Percentiles rank a stretch among this genome's conserved stretches.
Conservation (phyloP, 139 green algal genomes). For the Helicosporidium sp. region DNA sequence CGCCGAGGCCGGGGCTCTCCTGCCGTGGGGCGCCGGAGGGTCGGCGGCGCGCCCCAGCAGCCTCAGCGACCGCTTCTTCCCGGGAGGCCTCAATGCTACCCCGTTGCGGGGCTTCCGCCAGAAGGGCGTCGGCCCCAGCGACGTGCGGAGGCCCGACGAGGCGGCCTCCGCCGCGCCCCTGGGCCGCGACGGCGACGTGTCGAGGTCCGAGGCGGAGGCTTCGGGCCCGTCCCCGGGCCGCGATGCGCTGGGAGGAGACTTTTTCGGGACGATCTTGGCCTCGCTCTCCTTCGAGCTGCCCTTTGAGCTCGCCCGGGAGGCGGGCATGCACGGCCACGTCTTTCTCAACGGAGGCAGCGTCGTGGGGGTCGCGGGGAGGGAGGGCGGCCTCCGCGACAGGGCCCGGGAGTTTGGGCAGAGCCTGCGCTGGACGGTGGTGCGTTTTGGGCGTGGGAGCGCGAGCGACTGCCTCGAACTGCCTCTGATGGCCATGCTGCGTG, state of each 20-base stretch:
- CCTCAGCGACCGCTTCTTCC: constrained; percentile 52
- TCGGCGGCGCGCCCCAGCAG: constrained; percentile 6
- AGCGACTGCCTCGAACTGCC: not conserved
- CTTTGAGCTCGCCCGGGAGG: constrained; percentile 11
- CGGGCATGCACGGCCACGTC: constrained; percentile 40
- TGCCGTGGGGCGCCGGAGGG: constrained; percentile 29
- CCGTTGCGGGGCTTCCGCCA: constrained; percentile 42
- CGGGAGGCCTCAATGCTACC: constrained; percentile 29
- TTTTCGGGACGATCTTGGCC: constrained; percentile 34
- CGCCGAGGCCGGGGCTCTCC: constrained; percentile 21
- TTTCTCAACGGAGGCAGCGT: constrained; percentile 55
- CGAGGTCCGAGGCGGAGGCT: not conserved
- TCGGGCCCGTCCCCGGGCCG: not conserved
- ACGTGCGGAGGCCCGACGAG: constrained; percentile 15
- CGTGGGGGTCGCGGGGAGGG: constrained; percentile 11
- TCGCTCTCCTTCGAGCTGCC: constrained; percentile 42
- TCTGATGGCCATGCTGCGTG: not conserved
- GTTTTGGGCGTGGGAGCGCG: constrained; percentile 2
- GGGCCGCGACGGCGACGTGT: not conserved
- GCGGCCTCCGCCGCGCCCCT: not conserved
- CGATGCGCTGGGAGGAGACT: constrained; percentile 50
- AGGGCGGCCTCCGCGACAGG: not conserved
- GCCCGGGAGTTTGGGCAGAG: constrained; percentile 16
- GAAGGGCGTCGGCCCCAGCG: constrained; percentile 31
- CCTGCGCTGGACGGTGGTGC: constrained; percentile 41